phyloP scores from a whole-genome alignment of 176 grass and related monocot species.

The Zoysia pacifica region DNA sequence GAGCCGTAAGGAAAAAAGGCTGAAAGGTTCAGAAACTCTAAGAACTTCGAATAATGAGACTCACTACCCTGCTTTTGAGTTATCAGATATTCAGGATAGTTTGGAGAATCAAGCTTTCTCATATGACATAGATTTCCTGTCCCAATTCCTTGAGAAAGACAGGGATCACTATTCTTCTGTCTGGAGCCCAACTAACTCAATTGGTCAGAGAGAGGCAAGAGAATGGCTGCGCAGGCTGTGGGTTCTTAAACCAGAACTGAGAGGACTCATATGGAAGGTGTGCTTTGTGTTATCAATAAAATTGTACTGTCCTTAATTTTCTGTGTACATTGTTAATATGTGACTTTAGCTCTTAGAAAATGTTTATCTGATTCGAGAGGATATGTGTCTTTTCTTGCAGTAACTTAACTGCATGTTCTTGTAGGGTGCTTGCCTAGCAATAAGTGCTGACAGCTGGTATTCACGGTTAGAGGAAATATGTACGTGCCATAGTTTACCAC shows the following conservation, averaged over 20 bases:
- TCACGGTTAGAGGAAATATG: constrained; percentile 74
- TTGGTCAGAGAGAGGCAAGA: constrained; percentile 94
- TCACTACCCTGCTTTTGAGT: constrained; percentile 47
- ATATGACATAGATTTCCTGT: constrained; percentile 87
- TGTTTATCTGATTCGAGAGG: neutral
- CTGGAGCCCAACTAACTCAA: constrained; percentile 88
- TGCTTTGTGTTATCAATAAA: constrained; percentile 11
- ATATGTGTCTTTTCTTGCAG: constrained; percentile 32
- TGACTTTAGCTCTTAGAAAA: neutral
- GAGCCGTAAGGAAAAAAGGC: constrained; percentile 61
- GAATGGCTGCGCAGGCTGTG: constrained; percentile 93
- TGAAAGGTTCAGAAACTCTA: constrained; percentile 51
- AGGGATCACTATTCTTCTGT: constrained; percentile 82
- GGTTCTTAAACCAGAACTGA: constrained; percentile 79
- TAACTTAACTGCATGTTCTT: constrained; percentile 36
- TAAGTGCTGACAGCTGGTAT: constrained; percentile 88
- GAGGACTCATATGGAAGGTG: constrained; percentile 92
- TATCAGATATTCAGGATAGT: constrained; percentile 45
- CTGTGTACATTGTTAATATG: constrained; percentile 17
- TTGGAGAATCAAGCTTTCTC: constrained; percentile 55
- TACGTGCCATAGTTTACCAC: constrained; percentile 60
- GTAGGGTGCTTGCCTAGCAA: constrained; percentile 84
- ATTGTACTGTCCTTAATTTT: constrained; percentile 20
- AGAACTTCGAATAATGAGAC: constrained; percentile 34
- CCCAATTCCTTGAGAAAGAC: constrained; percentile 84